A percentile compares a stretch with the other conserved stretches of the same genome.
These are phyloP conservation scores for Boletus rubroflammeus DNA, from an alignment of 768 basidiomycete genomes.

Conservation along the genomic window DNA sequence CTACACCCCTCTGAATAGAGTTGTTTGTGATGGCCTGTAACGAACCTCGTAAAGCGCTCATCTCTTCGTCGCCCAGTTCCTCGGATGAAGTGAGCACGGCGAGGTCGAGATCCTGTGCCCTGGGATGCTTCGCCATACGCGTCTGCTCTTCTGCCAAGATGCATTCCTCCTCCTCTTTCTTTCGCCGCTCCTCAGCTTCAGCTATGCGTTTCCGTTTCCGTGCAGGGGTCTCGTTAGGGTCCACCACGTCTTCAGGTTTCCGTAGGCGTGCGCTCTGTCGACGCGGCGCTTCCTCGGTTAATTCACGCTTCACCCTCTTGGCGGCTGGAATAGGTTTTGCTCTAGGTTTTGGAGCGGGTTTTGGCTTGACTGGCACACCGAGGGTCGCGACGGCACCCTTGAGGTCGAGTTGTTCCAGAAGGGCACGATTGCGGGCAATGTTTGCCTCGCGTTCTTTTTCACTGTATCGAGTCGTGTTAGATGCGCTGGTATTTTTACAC, in stretches of 20 bases:
- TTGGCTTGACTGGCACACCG: slow-evolving; percentile 40
- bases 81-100: slow-evolving; percentile 47
- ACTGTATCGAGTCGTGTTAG: slow-evolving; percentile 24
- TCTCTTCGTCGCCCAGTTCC: slow-evolving; percentile 43
- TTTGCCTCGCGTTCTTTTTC: slow-evolving; percentile 78
- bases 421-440: slow-evolving; percentile 73
- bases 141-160: slow-evolving; percentile 59
- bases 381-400: slow-evolving; percentile 52
- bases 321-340: slow-evolving; percentile 62
- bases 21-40: slow-evolving; percentile 41
- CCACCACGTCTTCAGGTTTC: slow-evolving; percentile 34
- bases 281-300: slow-evolving; percentile 44
- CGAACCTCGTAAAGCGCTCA: slow-evolving; percentile 42
- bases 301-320: slow-evolving; percentile 53
- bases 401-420: slow-evolving; percentile 69
- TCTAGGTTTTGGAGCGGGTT: slow-evolving; percentile 36
- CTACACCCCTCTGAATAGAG: slow-evolving; percentile 36
- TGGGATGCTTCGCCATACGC: slow-evolving; percentile 62
- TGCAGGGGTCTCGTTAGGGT: slow-evolving; percentile 62
- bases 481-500: not conserved
- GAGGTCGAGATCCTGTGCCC: slow-evolving; percentile 64
- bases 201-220: slow-evolving; percentile 66
- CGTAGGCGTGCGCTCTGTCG: slow-evolving; percentile 66
- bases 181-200: slow-evolving; percentile 52
- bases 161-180: slow-evolving; percentile 59